phyloP scores from a whole-genome alignment of 2,329 filamentous ascomycete genomes.

The Lecanicillium sp. region DNA sequence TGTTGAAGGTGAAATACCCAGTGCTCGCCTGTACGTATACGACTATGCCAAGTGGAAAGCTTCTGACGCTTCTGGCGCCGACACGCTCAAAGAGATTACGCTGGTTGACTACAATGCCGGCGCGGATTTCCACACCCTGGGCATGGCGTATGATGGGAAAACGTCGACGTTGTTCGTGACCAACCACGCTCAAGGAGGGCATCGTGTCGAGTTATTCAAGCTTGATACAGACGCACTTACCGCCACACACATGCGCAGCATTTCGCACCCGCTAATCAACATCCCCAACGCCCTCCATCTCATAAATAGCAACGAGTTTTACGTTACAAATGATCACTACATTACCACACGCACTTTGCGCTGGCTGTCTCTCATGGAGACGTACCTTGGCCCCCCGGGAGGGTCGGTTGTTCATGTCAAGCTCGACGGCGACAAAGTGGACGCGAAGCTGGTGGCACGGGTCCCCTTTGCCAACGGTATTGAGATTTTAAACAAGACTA shows the following conservation, averaged over 20 bases:
- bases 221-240: constrained; percentile 23
- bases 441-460: constrained; percentile 21
- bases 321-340: constrained; percentile 32
- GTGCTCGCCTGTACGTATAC: constrained; percentile 27
- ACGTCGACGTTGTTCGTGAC: constrained; percentile 26
- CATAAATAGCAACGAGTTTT: constrained; percentile 25
- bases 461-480: constrained; percentile 34
- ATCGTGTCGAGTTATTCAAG: constrained; percentile 30
- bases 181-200: constrained; percentile 26
- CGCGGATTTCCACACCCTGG: constrained; percentile 29
- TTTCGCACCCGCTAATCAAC: constrained; percentile 28
- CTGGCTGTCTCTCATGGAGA: constrained; percentile 23
- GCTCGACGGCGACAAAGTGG: constrained; percentile 7
- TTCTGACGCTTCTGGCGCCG: constrained; percentile 9
- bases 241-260: constrained; percentile 25
- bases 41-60: constrained; percentile 24
- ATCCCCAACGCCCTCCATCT: constrained; percentile 30
- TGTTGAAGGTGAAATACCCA: constrained; percentile 10
- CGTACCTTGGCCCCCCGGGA: constrained; percentile 21
- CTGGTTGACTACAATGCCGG: constrained; percentile 15
- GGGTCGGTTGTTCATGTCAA: constrained; percentile 28
- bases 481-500: constrained; percentile 28
- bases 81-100: constrained; percentile 15
- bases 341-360: constrained; percentile 18
- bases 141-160: constrained; percentile 27